Percentiles rank a stretch among this genome's conserved stretches.
Conservation (phyloP, 805 yeast genomes). For the Tetrapisispora arboricola region DNA sequence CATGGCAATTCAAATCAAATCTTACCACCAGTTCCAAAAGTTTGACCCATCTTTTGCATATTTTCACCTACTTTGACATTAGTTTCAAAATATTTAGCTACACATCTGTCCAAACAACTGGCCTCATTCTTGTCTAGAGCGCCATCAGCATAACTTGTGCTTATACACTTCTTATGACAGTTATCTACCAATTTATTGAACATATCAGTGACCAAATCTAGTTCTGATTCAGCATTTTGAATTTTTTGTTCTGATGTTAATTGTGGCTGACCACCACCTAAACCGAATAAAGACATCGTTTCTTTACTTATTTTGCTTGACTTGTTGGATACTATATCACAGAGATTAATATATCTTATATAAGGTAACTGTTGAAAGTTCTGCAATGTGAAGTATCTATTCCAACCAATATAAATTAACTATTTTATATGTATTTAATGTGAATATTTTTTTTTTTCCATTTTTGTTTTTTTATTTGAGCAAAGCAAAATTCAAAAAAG, state of each 20-base stretch:
- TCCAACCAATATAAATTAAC: too few relatives aligned
- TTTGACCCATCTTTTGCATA: conserved; percentile 43
- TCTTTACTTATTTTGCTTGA: too few relatives aligned
- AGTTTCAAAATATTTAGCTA: conserved; percentile 86
- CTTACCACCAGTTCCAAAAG: conserved; percentile 30
- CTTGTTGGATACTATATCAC: too few relatives aligned
- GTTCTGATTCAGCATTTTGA: conserved; percentile 90
- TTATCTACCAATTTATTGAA: conserved; percentile 85
- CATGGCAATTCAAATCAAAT: too few relatives aligned
- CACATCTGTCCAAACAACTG: conserved; percentile 90
- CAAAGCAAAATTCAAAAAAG: too few relatives aligned
- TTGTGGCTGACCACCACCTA: conserved; percentile 74
- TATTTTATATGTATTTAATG: too few relatives aligned
- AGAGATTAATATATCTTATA: too few relatives aligned
- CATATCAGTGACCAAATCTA: conserved; percentile 97
- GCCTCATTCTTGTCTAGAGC: conserved; percentile 73
- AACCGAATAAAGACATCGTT: conserved; percentile 60
- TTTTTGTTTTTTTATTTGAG: too few relatives aligned
- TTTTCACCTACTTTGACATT: conserved; percentile 89
- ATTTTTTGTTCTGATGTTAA: conserved; percentile 65
- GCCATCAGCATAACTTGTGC: conserved; percentile 52
- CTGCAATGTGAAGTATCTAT: too few relatives aligned
- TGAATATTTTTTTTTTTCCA: too few relatives aligned
- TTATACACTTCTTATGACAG: conserved; percentile 80
- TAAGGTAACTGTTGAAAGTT: too few relatives aligned